These are phyloP conservation scores for Mangifera indica DNA, from an alignment of 345 rosid species.

Conservation along the genomic window DNA sequence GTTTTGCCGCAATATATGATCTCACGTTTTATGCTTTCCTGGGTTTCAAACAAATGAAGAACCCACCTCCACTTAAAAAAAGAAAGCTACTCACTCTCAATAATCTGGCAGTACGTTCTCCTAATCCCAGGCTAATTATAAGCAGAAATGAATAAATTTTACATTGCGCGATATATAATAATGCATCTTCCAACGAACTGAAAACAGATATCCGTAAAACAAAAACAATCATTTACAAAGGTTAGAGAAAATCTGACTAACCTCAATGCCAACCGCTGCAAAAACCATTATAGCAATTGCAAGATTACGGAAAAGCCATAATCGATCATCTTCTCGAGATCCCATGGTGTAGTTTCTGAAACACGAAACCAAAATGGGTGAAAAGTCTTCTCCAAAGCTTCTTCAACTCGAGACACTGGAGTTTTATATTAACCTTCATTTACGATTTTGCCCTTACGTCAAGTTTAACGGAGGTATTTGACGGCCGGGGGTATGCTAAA, in stretches of 20 bases:
- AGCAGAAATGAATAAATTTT: no score
- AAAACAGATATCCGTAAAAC: not conserved
- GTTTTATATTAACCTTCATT: no score
- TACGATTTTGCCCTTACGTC: no score
- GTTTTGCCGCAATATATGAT: not conserved
- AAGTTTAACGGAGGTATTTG: no score
- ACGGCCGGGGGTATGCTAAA: no score
- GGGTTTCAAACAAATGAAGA: not conserved
- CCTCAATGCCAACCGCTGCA: constrained; percentile 13
- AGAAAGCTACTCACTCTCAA: not conserved
- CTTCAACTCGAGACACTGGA: no score
- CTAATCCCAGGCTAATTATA: not conserved
- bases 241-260: constrained; percentile 5
- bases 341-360: constrained; percentile 30
- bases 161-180: not conserved
- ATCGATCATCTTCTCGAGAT: not conserved
- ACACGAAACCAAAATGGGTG: not conserved
- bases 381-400: no score
- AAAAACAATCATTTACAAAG: not conserved
- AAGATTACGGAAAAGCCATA: constrained; percentile 10
- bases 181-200: not conserved
- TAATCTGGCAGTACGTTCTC: not conserved
- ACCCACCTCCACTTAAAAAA: not conserved
- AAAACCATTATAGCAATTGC: constrained; percentile 29
- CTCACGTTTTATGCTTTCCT: not conserved